A percentile compares a stretch with the other conserved stretches of the same genome.
These are phyloP conservation scores for Sporothrix luriei DNA, from an alignment of 2,329 filamentous ascomycete genomes.

Conservation along the genomic window DNA sequence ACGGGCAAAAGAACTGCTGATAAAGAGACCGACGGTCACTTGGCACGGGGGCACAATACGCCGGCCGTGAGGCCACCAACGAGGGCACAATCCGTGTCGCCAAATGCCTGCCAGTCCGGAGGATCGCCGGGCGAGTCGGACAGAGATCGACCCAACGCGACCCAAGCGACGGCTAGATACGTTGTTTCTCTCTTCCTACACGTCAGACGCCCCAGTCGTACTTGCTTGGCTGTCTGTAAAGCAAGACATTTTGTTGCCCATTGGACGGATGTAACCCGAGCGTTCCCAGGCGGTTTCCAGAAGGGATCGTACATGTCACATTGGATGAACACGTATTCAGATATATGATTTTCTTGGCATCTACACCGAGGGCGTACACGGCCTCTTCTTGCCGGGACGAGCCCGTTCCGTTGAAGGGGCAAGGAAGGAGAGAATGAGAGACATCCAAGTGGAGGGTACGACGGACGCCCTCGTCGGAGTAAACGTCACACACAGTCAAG, in stretches of 20 bases:
- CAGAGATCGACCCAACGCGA: background rate
- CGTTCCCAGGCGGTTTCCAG: background rate
- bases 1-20: background rate
- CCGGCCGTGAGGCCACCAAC: no score
- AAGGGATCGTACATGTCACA: background rate
- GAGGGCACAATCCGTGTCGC: no score
- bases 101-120: background rate
- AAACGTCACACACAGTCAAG: conserved; percentile 22
- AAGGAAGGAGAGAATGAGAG: background rate
- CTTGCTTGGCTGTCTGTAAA: background rate
- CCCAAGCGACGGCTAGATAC: no score
- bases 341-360: background rate
- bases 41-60: background rate
- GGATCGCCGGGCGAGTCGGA: conserved; percentile 7
- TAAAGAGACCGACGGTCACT: conserved; percentile 3
- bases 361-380: background rate
- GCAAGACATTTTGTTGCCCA: background rate
- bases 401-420: background rate
- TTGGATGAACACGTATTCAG: background rate
- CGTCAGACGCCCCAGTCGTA: background rate
- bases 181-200: background rate
- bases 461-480: background rate
- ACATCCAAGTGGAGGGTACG: background rate
- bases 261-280: background rate
- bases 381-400: background rate